Evolutionary conservation across 371 early-diverging fungal species (phyloP).

Genomic region (Mucor velutinosus): DNA sequence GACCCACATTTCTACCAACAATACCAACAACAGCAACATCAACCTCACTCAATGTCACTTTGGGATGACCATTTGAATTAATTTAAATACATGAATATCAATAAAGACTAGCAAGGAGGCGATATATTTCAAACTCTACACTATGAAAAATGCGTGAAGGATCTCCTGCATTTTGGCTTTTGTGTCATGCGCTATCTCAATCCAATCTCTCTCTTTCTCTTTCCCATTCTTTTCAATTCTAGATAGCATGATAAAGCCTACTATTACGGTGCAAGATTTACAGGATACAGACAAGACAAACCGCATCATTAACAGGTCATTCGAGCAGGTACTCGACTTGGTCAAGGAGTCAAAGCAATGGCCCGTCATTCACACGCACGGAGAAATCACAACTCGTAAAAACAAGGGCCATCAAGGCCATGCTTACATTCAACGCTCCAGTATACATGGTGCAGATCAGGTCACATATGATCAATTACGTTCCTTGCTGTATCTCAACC

Average conservation of each 20-base stretch:
- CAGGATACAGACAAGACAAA: background rate
- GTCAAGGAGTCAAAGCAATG: background rate
- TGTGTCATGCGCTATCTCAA: background rate
- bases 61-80: conserved; percentile 3
- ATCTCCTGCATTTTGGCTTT: background rate
- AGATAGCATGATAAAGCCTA: background rate
- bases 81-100: background rate
- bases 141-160: background rate
- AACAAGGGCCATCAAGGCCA: background rate
- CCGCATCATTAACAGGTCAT: background rate
- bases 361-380: background rate
- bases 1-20: background rate
- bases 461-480: conserved; percentile 4
- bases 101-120: background rate
- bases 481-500: background rate
- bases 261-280: background rate
- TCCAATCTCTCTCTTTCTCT: background rate
- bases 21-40: background rate
- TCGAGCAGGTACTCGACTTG: background rate
- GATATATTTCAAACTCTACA: background rate
- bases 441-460: background rate
- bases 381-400: background rate
- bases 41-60: background rate
- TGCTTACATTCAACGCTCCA: background rate
- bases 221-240: background rate